phyloP scores from a whole-genome alignment of 805 yeast genomes.

The Metschnikowia cerradonensis region DNA sequence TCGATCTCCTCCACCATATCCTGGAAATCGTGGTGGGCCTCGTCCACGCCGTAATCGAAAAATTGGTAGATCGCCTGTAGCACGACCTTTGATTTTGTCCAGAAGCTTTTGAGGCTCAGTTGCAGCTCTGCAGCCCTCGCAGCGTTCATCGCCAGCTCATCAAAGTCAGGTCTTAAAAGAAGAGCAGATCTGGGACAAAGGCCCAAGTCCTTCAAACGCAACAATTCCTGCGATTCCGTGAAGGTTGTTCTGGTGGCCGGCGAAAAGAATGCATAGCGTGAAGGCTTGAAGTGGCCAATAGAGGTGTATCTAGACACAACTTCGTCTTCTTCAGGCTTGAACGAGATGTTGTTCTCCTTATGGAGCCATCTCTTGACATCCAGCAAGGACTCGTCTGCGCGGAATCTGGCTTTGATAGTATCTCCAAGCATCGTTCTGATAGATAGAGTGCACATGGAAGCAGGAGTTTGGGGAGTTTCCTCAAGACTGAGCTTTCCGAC shows the following conservation, averaged over 20 bases:
- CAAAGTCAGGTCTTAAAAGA: slow-evolving; percentile 60
- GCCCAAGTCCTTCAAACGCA: slow-evolving; percentile 49
- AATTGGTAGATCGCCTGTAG: slow-evolving; percentile 35
- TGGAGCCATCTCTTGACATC: slow-evolving; percentile 19
- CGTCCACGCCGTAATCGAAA: slow-evolving; percentile 40
- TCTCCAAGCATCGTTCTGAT: slow-evolving; percentile 15
- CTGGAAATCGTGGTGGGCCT: slow-evolving; percentile 13
- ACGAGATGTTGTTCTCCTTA: slow-evolving; percentile 10
- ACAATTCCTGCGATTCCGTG: slow-evolving; percentile 48
- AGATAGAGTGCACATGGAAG: slow-evolving; percentile 7
- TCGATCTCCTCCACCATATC: slow-evolving; percentile 7
- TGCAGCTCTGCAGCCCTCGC: slow-evolving; percentile 9
- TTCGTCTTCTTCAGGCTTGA: slow-evolving; percentile 12
- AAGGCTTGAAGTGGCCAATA: slow-evolving; percentile 48
- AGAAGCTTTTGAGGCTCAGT: slow-evolving; percentile 1
- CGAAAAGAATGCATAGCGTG: slow-evolving; percentile 37
- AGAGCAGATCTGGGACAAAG: slow-evolving; percentile 71
- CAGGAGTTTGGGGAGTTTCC: not conserved
- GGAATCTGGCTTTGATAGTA: slow-evolving; percentile 8
- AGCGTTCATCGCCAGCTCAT: slow-evolving; percentile 17
- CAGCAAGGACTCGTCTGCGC: slow-evolving; percentile 8
- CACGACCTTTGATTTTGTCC: slow-evolving; percentile 2
- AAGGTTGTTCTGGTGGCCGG: slow-evolving; percentile 49
- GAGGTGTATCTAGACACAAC: slow-evolving; percentile 7
- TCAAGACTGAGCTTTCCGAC: not conserved